phyloP scores from a whole-genome alignment of 2,329 filamentous ascomycete genomes.

The Neofusicoccum sp. region DNA sequence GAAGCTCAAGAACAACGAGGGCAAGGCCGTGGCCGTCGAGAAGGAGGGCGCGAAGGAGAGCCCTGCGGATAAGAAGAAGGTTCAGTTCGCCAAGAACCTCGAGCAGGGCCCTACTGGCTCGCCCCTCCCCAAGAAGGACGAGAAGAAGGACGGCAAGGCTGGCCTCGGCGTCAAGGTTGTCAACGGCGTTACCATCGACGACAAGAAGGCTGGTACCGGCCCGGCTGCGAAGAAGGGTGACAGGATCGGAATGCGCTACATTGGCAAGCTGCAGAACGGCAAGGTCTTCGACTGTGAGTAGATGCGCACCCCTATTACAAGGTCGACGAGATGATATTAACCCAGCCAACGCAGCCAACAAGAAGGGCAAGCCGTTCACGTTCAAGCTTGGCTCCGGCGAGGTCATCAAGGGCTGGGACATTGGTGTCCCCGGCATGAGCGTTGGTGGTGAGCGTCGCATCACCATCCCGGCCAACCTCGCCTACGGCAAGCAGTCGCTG shows the following conservation, averaged over 20 bases:
- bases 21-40: constrained; percentile 64
- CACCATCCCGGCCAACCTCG: constrained; percentile 80
- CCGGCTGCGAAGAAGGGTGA: constrained; percentile 86
- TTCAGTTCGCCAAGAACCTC: constrained; percentile 98
- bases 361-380: constrained; percentile 95
- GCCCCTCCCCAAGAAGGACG: constrained; percentile 45
- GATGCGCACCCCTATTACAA: background rate
- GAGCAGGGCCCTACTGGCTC: constrained; percentile 83
- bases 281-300: constrained; percentile 89
- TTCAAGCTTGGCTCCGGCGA: constrained; percentile 94
- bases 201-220: constrained; percentile 88
- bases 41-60: constrained; percentile 49
- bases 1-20: constrained; percentile 98
- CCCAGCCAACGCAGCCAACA: constrained; percentile 75
- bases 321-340: constrained; percentile 23
- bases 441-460: constrained; percentile 91
- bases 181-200: constrained; percentile 87
- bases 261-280: constrained; percentile 88
- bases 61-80: constrained; percentile 78
- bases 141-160: constrained; percentile 41
- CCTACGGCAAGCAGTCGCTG: constrained; percentile 80
- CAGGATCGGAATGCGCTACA: constrained; percentile 92
- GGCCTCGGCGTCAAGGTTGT: constrained; percentile 72
- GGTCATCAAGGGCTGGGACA: constrained; percentile 99
- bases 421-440: constrained; percentile 88